phyloP scores from a whole-genome alignment of 768 basidiomycete species.

The Rickenella mellea region DNA sequence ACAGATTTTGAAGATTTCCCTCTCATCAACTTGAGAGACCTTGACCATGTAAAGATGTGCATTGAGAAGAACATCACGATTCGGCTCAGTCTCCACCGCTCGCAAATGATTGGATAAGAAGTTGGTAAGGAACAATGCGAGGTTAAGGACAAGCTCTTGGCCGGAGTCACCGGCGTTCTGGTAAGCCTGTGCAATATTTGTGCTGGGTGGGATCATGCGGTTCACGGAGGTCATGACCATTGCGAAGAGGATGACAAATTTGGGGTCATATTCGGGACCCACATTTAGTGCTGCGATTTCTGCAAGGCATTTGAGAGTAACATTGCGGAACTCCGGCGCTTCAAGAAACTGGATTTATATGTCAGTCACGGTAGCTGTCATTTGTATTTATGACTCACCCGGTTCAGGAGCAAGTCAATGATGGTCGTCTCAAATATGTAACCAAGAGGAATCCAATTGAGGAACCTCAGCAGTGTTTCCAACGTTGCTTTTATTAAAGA shows the following conservation, averaged over 20 bases:
- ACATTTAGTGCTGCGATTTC: conserved; percentile 94
- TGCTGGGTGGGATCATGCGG: conserved; percentile 92
- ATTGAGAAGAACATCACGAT: conserved; percentile 89
- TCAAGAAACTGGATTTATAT: conserved; percentile 71
- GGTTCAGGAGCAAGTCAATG: conserved; percentile 84
- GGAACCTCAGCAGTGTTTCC: conserved; percentile 88
- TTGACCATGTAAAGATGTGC: conserved; percentile 98
- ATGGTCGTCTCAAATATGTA: conserved; percentile 98
- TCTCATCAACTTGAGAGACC: conserved; percentile 94
- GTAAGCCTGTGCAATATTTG: conserved; percentile 91
- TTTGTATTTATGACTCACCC: conserved; percentile 46
- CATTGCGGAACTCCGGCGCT: conserved; percentile 92
- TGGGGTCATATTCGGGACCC: conserved; percentile 93
- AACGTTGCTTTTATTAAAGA: conserved; percentile 90
- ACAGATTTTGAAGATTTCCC: conserved; percentile 99
- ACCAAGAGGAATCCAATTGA: conserved; percentile 98
- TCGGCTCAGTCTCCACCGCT: conserved; percentile 84
- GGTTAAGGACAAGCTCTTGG: conserved; percentile 94
- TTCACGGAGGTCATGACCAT: conserved; percentile 98
- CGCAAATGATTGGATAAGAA: conserved; percentile 91
- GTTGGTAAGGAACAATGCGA: conserved; percentile 94
- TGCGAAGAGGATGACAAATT: conserved; percentile 95
- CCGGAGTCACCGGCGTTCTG: conserved; percentile 82
- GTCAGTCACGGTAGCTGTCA: conserved; percentile 5
- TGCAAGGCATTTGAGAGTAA: conserved; percentile 92